Evolutionary conservation across 257 asterid genomes (phyloP).

Genomic region (Jacaranda mimosifolia): DNA sequence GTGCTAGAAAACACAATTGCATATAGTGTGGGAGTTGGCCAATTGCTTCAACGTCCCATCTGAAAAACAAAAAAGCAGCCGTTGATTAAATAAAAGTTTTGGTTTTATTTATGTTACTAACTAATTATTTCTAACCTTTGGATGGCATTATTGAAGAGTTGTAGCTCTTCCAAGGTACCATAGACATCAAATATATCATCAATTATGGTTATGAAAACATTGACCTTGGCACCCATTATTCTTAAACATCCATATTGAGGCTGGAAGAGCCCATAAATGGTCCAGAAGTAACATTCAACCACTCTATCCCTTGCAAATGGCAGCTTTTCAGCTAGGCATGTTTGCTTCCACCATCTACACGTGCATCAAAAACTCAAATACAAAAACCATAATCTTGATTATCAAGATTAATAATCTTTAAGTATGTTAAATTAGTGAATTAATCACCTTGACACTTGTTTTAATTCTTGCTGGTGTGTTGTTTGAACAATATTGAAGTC

Average conservation of each 20-base stretch:
- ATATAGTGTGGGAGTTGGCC: slow-evolving; percentile 49
- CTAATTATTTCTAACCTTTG: slow-evolving; percentile 33
- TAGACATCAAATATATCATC: slow-evolving; percentile 38
- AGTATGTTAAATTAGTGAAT: neutral
- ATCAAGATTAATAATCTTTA: too few species aligned
- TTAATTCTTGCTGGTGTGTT: slow-evolving; percentile 32
- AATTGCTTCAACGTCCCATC: slow-evolving; percentile 42
- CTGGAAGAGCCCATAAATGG: slow-evolving; percentile 15
- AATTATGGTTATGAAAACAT: slow-evolving; percentile 24
- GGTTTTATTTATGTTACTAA: slow-evolving; percentile 10
- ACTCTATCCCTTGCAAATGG: slow-evolving; percentile 52
- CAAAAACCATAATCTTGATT: neutral
- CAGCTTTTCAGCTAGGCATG: slow-evolving; percentile 43
- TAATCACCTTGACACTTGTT: slow-evolving; percentile 37
- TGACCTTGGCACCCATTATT: slow-evolving; percentile 28
- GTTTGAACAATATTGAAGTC: slow-evolving; percentile 51
- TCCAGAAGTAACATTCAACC: slow-evolving; percentile 46
- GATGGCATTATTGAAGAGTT: slow-evolving; percentile 36
- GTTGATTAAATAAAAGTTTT: neutral
- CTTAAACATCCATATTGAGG: slow-evolving; percentile 36
- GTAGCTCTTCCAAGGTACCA: slow-evolving; percentile 38
- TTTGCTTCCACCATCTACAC: slow-evolving; percentile 49
- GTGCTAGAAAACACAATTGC: slow-evolving; percentile 46
- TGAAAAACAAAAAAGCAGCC: neutral
- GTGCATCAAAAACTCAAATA: neutral